Evolutionary conservation across 1,284 basidiomycete species (phyloP).

Genomic region (Tranzscheliella williamsii): DNA sequence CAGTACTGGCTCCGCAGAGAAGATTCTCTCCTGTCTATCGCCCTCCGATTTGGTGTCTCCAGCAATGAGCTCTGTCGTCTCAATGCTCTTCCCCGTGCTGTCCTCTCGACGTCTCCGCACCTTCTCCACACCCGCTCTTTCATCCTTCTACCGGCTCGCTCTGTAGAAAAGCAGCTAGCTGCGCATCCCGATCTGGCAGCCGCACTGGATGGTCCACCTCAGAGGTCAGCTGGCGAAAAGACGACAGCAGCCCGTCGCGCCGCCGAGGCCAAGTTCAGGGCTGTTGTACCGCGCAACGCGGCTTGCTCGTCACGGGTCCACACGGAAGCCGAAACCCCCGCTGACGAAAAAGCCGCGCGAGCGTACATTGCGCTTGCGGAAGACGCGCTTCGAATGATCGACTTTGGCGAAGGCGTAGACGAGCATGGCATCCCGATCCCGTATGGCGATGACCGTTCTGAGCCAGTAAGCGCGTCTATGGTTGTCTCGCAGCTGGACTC

Average conservation of each 20-base stretch:
- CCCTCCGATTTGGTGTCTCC: conserved; percentile 28
- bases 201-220: conserved; percentile 21
- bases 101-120: conserved; percentile 32
- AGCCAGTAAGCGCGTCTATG: conserved; percentile 2
- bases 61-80: conserved; percentile 26
- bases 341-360: conserved; percentile 34
- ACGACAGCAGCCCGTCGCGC: conserved; percentile 12
- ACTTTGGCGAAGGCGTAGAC: conserved; percentile 35
- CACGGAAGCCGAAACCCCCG: conserved; percentile 16
- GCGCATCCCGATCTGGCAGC: conserved; percentile 5
- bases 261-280: conserved; percentile 31
- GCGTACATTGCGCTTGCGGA: conserved; percentile 41
- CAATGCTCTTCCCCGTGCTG: conserved; percentile 25
- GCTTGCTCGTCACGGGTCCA: background rate
- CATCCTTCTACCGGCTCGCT: conserved; percentile 32
- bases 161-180: conserved; percentile 21
- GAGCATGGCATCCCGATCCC: conserved; percentile 4
- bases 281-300: conserved; percentile 6
- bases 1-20: conserved; percentile 34
- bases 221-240: conserved; percentile 18
- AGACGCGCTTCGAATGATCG: conserved; percentile 31
- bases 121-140: conserved; percentile 42
- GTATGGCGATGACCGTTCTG: conserved; percentile 6
- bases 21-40: conserved; percentile 32
- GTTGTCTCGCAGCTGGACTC: conserved; percentile 19